phyloP scores from a whole-genome alignment of 2,329 filamentous ascomycete genomes.

The Colletotrichum coccodes region DNA sequence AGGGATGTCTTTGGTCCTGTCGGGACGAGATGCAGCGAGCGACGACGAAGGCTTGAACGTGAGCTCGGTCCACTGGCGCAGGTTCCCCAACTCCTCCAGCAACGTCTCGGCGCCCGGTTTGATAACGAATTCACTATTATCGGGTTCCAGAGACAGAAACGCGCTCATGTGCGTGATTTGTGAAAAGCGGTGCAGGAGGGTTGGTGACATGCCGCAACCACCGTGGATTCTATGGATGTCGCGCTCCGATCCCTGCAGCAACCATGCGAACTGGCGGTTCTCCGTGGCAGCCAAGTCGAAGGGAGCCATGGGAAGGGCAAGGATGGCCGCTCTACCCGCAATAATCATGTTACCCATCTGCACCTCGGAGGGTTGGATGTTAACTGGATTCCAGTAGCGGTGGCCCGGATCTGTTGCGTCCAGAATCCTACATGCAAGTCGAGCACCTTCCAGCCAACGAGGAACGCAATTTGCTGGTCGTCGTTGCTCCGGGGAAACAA shows the following conservation, averaged over 20 bases:
- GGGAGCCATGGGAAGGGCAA: slow-evolving; percentile 51
- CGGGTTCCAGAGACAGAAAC: slow-evolving; percentile 36
- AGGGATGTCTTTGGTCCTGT: not conserved
- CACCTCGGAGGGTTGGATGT: slow-evolving; percentile 46
- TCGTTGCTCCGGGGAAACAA: slow-evolving; percentile 48
- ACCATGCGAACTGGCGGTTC: slow-evolving; percentile 48
- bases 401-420: slow-evolving; percentile 47
- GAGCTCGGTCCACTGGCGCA: slow-evolving; percentile 25
- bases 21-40: not conserved
- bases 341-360: slow-evolving; percentile 51
- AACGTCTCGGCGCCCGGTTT: slow-evolving; percentile 38
- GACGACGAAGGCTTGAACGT: not conserved
- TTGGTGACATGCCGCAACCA: slow-evolving; percentile 53
- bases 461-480: slow-evolving; percentile 45
- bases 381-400: slow-evolving; percentile 46
- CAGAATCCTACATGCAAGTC: slow-evolving; percentile 46
- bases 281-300: slow-evolving; percentile 41
- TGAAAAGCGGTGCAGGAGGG: slow-evolving; percentile 48
- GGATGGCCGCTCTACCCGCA: slow-evolving; percentile 49
- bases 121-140: not conserved
- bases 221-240: slow-evolving; percentile 52
- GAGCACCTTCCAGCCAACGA: slow-evolving; percentile 51
- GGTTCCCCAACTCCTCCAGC: slow-evolving; percentile 36
- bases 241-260: slow-evolving; percentile 47
- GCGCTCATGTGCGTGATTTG: slow-evolving; percentile 50